phyloP scores from a whole-genome alignment of 2,329 filamentous ascomycete genomes.

The Penicillium freii region DNA sequence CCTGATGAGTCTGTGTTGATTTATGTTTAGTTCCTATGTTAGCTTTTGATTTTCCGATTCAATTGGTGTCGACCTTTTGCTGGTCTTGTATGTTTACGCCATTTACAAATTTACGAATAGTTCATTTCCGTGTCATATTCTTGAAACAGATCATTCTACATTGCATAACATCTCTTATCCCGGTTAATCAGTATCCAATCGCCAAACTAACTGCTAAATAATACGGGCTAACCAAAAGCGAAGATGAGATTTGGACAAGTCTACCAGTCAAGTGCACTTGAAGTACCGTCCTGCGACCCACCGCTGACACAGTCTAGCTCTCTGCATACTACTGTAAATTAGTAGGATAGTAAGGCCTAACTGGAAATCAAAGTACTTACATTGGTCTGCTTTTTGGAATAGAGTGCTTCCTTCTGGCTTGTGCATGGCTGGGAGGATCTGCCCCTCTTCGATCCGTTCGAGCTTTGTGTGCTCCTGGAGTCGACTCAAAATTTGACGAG shows the following conservation, averaged over 20 bases:
- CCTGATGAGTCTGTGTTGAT: neutral
- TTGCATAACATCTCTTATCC: too few relatives aligned
- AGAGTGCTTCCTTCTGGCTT: slow-evolving; percentile 24
- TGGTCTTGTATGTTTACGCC: too few relatives aligned
- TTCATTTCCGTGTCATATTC: neutral
- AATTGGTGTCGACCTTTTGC: neutral
- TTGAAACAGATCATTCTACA: neutral
- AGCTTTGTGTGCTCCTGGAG: slow-evolving; percentile 26
- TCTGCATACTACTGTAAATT: slow-evolving; percentile 18
- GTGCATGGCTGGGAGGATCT: slow-evolving; percentile 28
- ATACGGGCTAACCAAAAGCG: neutral
- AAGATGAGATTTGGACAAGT: neutral
- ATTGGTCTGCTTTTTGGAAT: slow-evolving; percentile 31
- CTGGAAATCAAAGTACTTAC: slow-evolving; percentile 11
- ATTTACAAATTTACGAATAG: neutral
- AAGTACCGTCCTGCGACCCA: slow-evolving; percentile 4
- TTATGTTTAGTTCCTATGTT: neutral
- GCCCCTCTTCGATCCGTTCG: slow-evolving; percentile 21
- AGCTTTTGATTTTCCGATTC: too few relatives aligned
- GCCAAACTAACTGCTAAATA: neutral
- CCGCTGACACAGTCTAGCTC: slow-evolving; percentile 20
- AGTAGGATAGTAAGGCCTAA: neutral
- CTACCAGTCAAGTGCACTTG: slow-evolving; percentile 18
- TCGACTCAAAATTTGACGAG: slow-evolving; percentile 15
- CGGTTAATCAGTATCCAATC: accelerated